Evolutionary conservation across 1,284 basidiomycete genomes (phyloP), one percentile per base, ranked within the genome.

Genomic region (Anthracocystis panici-leucophaei): DNA sequence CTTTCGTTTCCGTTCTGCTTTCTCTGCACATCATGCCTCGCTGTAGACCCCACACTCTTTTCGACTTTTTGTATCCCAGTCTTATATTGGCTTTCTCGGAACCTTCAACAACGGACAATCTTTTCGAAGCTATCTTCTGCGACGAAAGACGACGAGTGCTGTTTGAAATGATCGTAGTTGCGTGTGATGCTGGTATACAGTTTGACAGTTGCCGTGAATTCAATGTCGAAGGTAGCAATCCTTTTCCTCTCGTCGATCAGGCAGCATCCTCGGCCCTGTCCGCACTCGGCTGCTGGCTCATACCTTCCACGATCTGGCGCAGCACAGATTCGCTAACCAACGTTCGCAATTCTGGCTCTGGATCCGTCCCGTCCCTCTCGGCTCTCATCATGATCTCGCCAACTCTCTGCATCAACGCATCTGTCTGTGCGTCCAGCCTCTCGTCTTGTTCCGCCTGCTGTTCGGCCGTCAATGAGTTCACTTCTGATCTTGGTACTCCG

Each of bases 261-360:
- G 54, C 23, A 1, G 48, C 48, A 31, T 60, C 49, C 6, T 42
- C 21, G 18, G 35, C 8, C 20, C 27, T 35, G n/a, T 29, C 8
- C 2, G 38, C 11, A 10, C 11, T 38, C 2, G 71, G 58, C 25
- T 44, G 58, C 25, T 44, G 54, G 16, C 45, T 54, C 62, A 72
- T 63, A 12, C 79, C 80, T 35, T 83, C 79, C 31, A 78, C 45
- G 35, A 83, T 77, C 54, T 83, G 81, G 12, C 65, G 59, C 23
- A 77, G 52, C 3, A 83, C 65, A 11, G 72, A 73, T 16, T 75
- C 78, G 61, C 81, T 74, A 6, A 83, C 76, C 18, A 82, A 57
- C 23, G 74, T 56, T 6, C 75, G 55, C 25, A 82, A 57, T 51
- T 77, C 63, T 20, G 77, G 70, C 27, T 77, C 75, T 6, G 79